phyloP scores from a whole-genome alignment of 2,329 filamentous ascomycete genomes.

The Alternaria novae-zelandiae region DNA sequence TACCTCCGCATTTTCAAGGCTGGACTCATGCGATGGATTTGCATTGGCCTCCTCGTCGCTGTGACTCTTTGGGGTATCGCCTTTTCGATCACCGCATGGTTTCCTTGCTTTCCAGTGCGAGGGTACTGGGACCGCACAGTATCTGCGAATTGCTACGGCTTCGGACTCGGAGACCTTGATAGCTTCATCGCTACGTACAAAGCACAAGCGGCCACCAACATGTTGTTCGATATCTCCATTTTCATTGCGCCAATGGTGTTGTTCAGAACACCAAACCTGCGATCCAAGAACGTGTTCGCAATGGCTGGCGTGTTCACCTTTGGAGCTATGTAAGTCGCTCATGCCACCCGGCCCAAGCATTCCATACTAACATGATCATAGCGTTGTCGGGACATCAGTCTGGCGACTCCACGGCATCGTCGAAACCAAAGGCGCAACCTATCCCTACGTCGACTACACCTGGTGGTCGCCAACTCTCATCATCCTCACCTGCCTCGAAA shows the following conservation, averaged over 20 bases:
- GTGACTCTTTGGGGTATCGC: slow-evolving; percentile 40
- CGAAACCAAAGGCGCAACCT: slow-evolving; percentile 32
- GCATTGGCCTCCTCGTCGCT: slow-evolving; percentile 28
- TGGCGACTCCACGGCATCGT: slow-evolving; percentile 42
- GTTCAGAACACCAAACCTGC: slow-evolving; percentile 35
- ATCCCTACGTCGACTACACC: slow-evolving; percentile 43
- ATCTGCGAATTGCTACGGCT: slow-evolving; percentile 37
- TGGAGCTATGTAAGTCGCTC: slow-evolving; percentile 39
- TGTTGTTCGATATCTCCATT: slow-evolving; percentile 44
- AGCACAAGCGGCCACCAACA: slow-evolving; percentile 40
- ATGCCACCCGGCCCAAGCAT: too few relatives aligned
- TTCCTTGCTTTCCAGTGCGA: slow-evolving; percentile 37
- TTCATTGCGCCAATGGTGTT: slow-evolving; percentile 41
- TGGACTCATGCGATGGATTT: slow-evolving; percentile 36
- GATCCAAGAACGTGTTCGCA: slow-evolving; percentile 35
- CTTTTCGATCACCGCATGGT: slow-evolving; percentile 40
- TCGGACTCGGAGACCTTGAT: slow-evolving; percentile 22
- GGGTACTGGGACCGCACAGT: slow-evolving; percentile 32
- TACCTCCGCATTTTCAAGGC: slow-evolving; percentile 48
- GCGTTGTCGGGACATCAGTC: slow-evolving; percentile 38
- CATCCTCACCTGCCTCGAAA: slow-evolving; percentile 40
- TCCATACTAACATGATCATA: slow-evolving; percentile 19
- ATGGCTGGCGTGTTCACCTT: slow-evolving; percentile 41
- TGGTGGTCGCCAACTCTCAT: slow-evolving; percentile 37
- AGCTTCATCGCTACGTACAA: slow-evolving; percentile 35